phyloP scores from a whole-genome alignment of 306 rosid genomes.

The Quercus agrifolia region DNA sequence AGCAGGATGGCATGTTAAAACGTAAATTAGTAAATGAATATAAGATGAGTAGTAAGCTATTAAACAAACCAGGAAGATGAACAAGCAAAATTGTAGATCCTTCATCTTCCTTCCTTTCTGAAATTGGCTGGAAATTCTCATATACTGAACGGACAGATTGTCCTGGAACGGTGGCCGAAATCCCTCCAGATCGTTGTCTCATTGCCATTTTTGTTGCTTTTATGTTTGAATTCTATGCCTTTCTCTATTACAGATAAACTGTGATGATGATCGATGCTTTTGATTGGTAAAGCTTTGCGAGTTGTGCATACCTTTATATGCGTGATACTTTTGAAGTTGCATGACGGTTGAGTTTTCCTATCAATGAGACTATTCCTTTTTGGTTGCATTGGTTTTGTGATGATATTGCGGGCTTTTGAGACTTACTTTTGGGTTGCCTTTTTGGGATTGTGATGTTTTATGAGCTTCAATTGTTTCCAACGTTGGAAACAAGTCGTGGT shows the following conservation, averaged over 20 bases:
- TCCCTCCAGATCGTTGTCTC: slow-evolving; percentile 23
- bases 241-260: neutral
- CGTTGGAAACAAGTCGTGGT: neutral
- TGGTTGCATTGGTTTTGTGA: slow-evolving; percentile 20
- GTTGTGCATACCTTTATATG: neutral
- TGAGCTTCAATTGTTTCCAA: neutral
- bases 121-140: slow-evolving; percentile 38
- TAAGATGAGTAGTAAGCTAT: too few species aligned
- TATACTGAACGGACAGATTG: slow-evolving; percentile 21
- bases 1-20: too few species aligned
- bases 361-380: slow-evolving; percentile 31
- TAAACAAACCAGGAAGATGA: slow-evolving; percentile 47
- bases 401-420: neutral
- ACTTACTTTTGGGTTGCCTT: neutral
- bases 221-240: neutral
- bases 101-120: slow-evolving; percentile 34
- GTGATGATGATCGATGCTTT: neutral
- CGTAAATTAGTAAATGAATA: too few species aligned
- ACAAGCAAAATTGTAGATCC: slow-evolving; percentile 28
- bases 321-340: neutral
- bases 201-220: slow-evolving; percentile 33
- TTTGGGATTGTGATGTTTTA: neutral
- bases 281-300: neutral
- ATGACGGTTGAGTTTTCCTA: slow-evolving; percentile 23
- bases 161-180: slow-evolving; percentile 13